Conservation (phyloP, 2,329 filamentous ascomycete genomes). For the Cladophialophora yegresii region DNA sequence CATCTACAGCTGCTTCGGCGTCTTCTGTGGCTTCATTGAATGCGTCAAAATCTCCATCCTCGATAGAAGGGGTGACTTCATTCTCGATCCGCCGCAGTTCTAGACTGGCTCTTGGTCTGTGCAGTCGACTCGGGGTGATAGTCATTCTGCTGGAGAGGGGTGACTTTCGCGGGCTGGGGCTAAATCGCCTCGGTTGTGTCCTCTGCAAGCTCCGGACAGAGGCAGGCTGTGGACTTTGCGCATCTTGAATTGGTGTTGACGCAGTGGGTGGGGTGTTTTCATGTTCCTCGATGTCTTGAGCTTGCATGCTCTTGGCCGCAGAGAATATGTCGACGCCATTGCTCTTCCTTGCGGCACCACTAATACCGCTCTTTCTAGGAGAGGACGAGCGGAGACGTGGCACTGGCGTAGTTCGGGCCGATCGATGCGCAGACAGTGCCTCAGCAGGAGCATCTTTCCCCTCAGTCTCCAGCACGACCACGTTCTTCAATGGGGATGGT, state of each 20-base stretch:
- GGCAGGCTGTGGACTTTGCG: not conserved
- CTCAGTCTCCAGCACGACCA: constrained; percentile 31
- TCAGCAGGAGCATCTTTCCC: constrained; percentile 44
- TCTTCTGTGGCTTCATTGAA: constrained; percentile 12
- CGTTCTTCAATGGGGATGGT: constrained; percentile 47
- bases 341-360: constrained; percentile 42
- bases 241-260: constrained; percentile 41
- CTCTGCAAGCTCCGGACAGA: constrained; percentile 2
- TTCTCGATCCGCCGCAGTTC: constrained; percentile 17
- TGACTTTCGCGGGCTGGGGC: constrained; percentile 22
- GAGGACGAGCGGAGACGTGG: constrained; percentile 49
- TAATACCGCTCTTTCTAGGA: constrained; percentile 49
- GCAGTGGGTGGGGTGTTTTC: constrained; percentile 38
- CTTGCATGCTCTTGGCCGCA: constrained; percentile 17
- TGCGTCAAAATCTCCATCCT: constrained; percentile 13
- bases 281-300: constrained; percentile 32
- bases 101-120: constrained; percentile 12
- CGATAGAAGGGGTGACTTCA: constrained; percentile 12
- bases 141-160: constrained; percentile 28
- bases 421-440: constrained; percentile 43
- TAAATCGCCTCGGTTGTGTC: constrained; percentile 5
- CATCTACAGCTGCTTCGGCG: not conserved
- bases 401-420: constrained; percentile 42
- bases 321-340: constrained; percentile 31
- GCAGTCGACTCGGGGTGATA: constrained; percentile 23